Base-by-base conservation (phyloP, 1,284 basidiomycete genomes). In the Caloboletus inedulis region DNA sequence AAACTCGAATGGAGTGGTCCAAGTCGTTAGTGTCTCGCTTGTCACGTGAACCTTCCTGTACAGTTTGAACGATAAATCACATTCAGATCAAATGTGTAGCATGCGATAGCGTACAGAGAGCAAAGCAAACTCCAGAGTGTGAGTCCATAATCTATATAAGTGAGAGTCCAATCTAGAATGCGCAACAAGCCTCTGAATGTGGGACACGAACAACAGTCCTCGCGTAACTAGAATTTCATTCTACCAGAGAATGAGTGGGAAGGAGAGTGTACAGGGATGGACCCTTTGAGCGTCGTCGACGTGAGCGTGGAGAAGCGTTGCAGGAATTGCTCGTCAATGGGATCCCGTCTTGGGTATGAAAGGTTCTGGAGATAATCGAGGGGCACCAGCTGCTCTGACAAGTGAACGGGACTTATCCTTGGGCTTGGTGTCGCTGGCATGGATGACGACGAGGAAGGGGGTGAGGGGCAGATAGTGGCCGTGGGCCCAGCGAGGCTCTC, bases 301-400 rank as follows among this genome's bases (percentile, higher is more conserved):
- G 62, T 44, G 37, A 68, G 53, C 0, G 64, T 66, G 19, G 67
- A 68, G 48, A 85, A 81, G 27, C 78, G 78, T 56, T 79, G 78
- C 37, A 85, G 64, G 47, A 82, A 69, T 56, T 79, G 77, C 56
- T 82, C 79, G 59, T 85, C 82, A 6, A 73, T 72, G 41, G 83
- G 83, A 56, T 85, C 76, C 34, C 82, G 76, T 56, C 76, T 71
- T 29, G 76, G 75, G 34, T 71, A 75, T 14, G 78, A 68, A 18
- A 75, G 70, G 47, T 70, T 75, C 63, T 81, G 76, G 13, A 85
- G 78, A 51, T 80, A 76, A 62, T 84, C 81, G 27, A 85, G 72
- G 18, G 82, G 82, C 6, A 85, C 83, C 3, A 85, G 73, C 43
- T 75, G 71, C 46, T 68, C 72, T 4, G 68, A 62, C 42, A 62